Evolutionary conservation across 345 rosid species (phyloP).

Genomic region (Populus simonii): DNA sequence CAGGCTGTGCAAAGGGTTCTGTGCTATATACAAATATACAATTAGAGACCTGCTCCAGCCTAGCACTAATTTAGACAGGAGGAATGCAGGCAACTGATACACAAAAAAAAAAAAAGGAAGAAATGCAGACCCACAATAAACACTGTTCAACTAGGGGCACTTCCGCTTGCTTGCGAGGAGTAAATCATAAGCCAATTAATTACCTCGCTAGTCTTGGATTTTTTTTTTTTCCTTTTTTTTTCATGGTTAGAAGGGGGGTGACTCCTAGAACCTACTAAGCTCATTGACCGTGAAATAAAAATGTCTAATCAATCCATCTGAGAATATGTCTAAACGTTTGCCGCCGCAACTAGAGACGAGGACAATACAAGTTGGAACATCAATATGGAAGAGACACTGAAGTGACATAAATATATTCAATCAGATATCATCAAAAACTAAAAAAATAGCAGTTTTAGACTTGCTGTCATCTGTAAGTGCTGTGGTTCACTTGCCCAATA

Average conservation of each 20-base stretch:
- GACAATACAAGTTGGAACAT: not conserved
- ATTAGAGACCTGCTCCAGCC: not conserved
- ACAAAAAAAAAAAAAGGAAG: too few relatives aligned
- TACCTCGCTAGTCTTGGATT: not conserved
- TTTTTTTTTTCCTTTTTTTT: too few relatives aligned
- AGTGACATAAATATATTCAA: not conserved
- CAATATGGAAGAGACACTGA: not conserved
- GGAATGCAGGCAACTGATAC: not conserved
- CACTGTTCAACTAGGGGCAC: not conserved
- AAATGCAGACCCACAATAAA: not conserved
- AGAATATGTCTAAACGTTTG: not conserved
- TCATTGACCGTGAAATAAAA: too few relatives aligned
- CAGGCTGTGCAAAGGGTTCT: slow-evolving; percentile 28
- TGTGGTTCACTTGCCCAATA: not conserved
- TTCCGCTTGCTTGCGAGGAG: not conserved
- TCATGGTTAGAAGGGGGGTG: not conserved
- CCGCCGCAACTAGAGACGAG: not conserved
- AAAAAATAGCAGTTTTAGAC: not conserved
- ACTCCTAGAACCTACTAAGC: too few relatives aligned
- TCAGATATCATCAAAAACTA: not conserved
- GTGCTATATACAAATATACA: slow-evolving; percentile 11
- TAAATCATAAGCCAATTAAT: not conserved
- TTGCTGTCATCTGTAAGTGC: not conserved
- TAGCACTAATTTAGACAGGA: not conserved
- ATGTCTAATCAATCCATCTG: not conserved